These are phyloP conservation scores for Yarrowia phangngaensis DNA, from an alignment of 805 yeast genomes.

Conservation along the genomic window DNA sequence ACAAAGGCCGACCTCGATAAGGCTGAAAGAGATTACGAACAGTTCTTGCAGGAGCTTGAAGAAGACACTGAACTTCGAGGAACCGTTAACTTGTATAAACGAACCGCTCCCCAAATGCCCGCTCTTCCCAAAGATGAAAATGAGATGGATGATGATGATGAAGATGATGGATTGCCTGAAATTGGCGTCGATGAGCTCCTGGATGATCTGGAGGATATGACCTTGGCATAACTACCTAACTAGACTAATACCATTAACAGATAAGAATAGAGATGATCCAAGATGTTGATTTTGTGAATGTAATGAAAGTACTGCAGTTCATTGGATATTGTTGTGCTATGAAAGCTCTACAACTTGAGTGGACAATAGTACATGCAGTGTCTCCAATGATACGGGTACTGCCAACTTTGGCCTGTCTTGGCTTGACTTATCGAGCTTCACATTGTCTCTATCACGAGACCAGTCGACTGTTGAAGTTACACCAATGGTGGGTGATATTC, in stretches of 20 bases:
- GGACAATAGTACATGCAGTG: no score
- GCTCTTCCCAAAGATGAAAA: constrained; percentile 32
- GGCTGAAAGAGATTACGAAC: constrained; percentile 91
- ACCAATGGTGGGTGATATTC: no score
- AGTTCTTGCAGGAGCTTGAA: constrained; percentile 94
- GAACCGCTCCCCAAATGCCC: constrained; percentile 37
- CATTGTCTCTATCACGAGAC: no score
- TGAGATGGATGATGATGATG: constrained; percentile 34
- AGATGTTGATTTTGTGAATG: no score
- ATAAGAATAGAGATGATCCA: no score
- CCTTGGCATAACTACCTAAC: constrained; percentile 52
- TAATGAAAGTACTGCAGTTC: no score
- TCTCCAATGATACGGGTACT: no score
- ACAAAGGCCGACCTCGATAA: constrained; percentile 77
- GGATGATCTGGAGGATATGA: constrained; percentile 94
- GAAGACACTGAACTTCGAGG: constrained; percentile 94
- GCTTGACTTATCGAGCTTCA: no score
- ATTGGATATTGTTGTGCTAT: no score
- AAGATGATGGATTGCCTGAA: constrained; percentile 68
- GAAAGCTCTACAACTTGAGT: no score
- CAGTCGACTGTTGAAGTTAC: no score
- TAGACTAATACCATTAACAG: background rate
- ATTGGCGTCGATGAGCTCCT: constrained; percentile 87
- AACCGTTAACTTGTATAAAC: constrained; percentile 82
- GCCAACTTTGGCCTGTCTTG: no score